Evolutionary conservation across 179 eudicot genomes (phyloP).

Genomic region (Carnegiea gigantea): DNA sequence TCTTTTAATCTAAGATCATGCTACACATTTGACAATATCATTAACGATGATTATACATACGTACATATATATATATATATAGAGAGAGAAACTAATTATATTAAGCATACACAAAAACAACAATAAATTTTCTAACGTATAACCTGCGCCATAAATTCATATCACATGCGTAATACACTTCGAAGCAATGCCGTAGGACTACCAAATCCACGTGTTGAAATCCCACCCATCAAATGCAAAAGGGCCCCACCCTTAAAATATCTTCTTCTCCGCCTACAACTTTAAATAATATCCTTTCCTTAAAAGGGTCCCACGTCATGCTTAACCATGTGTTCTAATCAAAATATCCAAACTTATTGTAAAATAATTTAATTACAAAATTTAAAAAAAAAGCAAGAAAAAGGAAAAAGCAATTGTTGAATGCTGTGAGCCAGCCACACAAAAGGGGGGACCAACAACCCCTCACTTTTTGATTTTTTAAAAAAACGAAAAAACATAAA

Average conservation of each 20-base stretch:
- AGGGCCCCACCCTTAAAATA: constrained; percentile 19
- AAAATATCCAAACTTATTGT: not conserved
- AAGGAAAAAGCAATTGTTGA: not conserved
- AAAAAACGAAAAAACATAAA: not conserved
- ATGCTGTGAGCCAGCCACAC: constrained; percentile 23
- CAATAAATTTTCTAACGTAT: too few species aligned
- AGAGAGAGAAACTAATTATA: too few species aligned
- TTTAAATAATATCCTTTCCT: constrained; percentile 24
- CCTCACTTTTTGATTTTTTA: constrained; percentile 28
- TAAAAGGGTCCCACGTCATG: constrained; percentile 3
- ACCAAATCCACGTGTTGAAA: constrained; percentile 36
- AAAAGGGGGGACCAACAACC: not conserved
- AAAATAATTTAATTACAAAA: not conserved
- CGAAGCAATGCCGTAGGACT: too few species aligned
- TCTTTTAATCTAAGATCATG: too few species aligned
- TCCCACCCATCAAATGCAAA: constrained; percentile 19
- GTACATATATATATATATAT: too few species aligned
- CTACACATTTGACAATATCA: too few species aligned
- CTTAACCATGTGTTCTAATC: not conserved
- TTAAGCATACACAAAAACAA: too few species aligned
- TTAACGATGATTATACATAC: too few species aligned
- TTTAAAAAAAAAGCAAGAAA: not conserved
- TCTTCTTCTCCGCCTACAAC: constrained; percentile 12
- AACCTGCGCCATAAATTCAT: too few species aligned
- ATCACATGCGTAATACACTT: too few species aligned